Evolutionary conservation across 1,284 basidiomycete genomes (phyloP).

Genomic region (Cryptococcus jaspeensis): DNA sequence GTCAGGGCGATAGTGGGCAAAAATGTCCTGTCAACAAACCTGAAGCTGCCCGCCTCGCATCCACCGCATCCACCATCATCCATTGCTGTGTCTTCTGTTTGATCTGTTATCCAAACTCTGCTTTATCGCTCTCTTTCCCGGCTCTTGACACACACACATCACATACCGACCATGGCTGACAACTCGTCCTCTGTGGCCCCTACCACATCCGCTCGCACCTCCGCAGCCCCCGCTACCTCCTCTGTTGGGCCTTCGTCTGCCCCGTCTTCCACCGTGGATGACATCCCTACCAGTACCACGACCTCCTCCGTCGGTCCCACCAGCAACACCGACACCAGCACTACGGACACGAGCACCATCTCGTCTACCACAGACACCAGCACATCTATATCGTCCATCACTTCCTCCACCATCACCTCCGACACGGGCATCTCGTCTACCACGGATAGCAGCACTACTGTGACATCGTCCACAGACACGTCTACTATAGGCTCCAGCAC

Average conservation of each 20-base stretch:
- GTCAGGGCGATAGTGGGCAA: too few relatives aligned
- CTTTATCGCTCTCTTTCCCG: neutral
- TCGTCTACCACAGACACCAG: slow-evolving; percentile 8
- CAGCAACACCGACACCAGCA: slow-evolving; percentile 1
- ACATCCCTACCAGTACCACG: neutral
- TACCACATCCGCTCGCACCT: neutral
- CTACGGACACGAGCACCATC: neutral
- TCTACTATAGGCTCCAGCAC: slow-evolving; percentile 11
- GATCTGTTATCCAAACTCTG: neutral
- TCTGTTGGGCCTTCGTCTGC: neutral
- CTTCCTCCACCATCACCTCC: slow-evolving; percentile 11
- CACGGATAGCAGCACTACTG: neutral
- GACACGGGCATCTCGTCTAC: neutral
- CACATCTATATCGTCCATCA: slow-evolving; percentile 6
- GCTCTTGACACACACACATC: neutral
- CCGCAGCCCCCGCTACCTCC: neutral
- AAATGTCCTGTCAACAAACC: too few relatives aligned
- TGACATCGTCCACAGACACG: slow-evolving; percentile 8
- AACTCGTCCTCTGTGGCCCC: neutral
- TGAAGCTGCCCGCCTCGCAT: neutral
- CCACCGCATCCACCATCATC: neutral
- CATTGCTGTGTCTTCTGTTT: too few relatives aligned
- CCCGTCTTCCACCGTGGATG: neutral
- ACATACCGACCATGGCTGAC: neutral
- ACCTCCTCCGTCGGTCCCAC: neutral